A percentile compares a stretch with the other conserved stretches of the same genome.
phyloP scores from a whole-genome alignment of 129 eudicot species.

The Flaveria linearis region DNA sequence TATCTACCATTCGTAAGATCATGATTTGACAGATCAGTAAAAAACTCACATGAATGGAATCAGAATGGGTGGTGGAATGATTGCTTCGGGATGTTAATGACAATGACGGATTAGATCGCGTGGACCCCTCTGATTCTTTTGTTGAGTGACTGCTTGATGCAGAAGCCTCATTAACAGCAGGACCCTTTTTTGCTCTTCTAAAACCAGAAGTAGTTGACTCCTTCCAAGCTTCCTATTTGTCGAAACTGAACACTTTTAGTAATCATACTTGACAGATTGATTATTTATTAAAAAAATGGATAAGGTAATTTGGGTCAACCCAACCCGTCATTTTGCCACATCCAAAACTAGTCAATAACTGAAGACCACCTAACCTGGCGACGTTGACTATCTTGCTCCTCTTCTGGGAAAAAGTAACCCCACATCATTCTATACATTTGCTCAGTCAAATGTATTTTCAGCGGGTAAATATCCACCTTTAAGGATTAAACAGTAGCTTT shows the following conservation, averaged over 20 bases:
- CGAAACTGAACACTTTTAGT: neutral
- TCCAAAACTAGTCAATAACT: neutral
- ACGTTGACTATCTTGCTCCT: constrained; percentile 97
- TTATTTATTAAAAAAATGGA: neutral
- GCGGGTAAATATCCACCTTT: constrained; percentile 94
- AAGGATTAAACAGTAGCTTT: constrained; percentile 16
- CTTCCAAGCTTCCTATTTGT: constrained; percentile 85
- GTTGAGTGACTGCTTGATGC: constrained; percentile 53
- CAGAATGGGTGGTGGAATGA: constrained; percentile 45
- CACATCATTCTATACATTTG: constrained; percentile 90
- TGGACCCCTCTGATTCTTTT: constrained; percentile 62
- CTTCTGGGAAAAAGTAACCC: constrained; percentile 96
- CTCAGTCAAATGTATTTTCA: constrained; percentile 93
- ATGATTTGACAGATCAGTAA: neutral
- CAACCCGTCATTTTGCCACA: constrained; percentile 8
- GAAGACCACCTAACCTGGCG: constrained; percentile 61
- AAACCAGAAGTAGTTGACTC: constrained; percentile 95
- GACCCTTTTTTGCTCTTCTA: constrained; percentile 77
- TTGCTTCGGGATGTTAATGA: constrained; percentile 44
- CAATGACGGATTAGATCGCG: constrained; percentile 52
- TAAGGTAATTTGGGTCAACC: neutral
- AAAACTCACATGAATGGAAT: constrained; percentile 65
- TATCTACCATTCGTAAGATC: neutral
- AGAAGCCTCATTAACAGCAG: constrained; percentile 59
- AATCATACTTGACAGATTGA: neutral